Conservation (phyloP, 208 protist genomes). For the Trypanosoma avium region DNA sequence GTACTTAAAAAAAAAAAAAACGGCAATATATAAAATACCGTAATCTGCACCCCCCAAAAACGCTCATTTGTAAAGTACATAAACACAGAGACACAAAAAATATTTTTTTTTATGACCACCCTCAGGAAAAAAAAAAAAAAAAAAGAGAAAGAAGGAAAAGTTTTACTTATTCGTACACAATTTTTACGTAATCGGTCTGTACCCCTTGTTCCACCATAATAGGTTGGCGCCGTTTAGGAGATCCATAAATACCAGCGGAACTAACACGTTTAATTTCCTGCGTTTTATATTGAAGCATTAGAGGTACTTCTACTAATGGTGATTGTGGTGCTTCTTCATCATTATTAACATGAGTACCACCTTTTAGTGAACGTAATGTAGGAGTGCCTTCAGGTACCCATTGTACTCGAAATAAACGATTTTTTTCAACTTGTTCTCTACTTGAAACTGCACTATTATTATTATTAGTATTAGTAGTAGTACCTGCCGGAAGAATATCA, state of each 20-base stretch:
- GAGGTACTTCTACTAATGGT: constrained; percentile 32
- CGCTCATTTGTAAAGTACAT: no score
- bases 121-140: background rate
- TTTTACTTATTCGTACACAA: constrained; percentile 30
- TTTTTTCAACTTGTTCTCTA: background rate
- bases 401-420: constrained; percentile 15
- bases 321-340: constrained; percentile 34
- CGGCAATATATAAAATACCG: no score
- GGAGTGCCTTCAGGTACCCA: background rate
- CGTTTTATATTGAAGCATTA: constrained; percentile 36
- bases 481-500: constrained; percentile 25
- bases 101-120: no score
- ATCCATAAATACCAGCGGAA: background rate
- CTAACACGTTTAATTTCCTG: background rate
- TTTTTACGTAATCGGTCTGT: constrained; percentile 68
- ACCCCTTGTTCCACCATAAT: constrained; percentile 37
- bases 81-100: no score
- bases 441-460: background rate
- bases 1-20: no score
- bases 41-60: no score
- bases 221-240: background rate
- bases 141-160: background rate
- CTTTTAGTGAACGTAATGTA: constrained; percentile 4
- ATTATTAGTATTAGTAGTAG: background rate
- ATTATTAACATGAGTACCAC: constrained; percentile 3